Evolutionary conservation across 805 yeast genomes (phyloP).

Genomic region (Gaillardinia entomophila): DNA sequence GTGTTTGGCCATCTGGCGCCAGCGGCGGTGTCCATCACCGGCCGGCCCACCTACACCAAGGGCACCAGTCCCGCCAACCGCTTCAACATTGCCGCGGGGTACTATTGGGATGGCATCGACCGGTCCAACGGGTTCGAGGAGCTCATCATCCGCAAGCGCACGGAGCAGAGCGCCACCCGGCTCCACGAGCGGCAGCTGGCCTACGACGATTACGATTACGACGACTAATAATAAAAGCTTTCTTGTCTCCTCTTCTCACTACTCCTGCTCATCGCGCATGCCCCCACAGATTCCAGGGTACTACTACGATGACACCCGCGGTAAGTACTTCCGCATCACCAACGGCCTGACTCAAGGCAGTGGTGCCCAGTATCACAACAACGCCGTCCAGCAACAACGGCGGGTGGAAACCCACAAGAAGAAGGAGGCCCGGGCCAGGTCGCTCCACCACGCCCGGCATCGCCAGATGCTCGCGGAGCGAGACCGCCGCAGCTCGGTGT

Average conservation of each 20-base stretch:
- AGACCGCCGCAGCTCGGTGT: no score
- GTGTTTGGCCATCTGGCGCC: constrained; percentile 29
- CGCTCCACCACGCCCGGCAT: no score
- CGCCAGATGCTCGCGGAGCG: no score
- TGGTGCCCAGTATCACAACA: constrained; percentile 22
- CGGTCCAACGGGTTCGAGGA: constrained; percentile 84
- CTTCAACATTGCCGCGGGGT: constrained; percentile 72
- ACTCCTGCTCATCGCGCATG: no score
- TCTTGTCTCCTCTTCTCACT: no score
- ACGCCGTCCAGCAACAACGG: constrained; percentile 15
- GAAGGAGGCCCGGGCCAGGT: no score
- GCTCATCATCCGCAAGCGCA: constrained; percentile 42
- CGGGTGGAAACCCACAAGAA: constrained; percentile 7
- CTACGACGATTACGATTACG: background rate
- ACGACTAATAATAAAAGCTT: no score
- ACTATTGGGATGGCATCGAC: constrained; percentile 89
- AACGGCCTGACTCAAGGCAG: constrained; percentile 20
- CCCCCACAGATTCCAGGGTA: constrained; percentile 26
- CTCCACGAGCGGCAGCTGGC: background rate
- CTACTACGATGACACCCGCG: constrained; percentile 21
- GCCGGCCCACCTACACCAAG: constrained; percentile 47
- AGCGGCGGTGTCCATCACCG: constrained; percentile 24
- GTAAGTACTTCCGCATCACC: constrained; percentile 25
- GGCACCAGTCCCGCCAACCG: constrained; percentile 62
- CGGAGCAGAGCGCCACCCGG: constrained; percentile 10